These are phyloP conservation scores for Globisporangium barbulae DNA, from an alignment of 352 stramenopile species.

Conservation along the genomic window DNA sequence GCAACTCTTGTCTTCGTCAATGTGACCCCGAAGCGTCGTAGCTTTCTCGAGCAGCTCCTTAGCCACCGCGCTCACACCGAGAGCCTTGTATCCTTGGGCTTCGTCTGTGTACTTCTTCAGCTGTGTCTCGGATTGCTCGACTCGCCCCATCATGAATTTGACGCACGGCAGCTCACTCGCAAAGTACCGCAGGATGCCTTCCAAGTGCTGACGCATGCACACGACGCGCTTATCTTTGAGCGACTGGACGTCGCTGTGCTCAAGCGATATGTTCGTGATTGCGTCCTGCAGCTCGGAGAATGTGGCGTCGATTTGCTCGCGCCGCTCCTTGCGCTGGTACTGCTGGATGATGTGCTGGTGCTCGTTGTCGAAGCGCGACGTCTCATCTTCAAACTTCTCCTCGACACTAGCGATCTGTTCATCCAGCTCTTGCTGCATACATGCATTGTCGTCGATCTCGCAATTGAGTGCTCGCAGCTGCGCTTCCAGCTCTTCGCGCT, in stretches of 20 bases:
- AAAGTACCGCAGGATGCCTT: conserved; percentile 71
- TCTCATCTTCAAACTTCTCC: conserved; percentile 43
- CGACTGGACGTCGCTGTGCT: conserved; percentile 37
- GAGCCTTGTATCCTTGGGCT: conserved; percentile 41
- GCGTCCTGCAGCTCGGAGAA: conserved; percentile 33
- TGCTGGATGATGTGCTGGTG: conserved; percentile 43
- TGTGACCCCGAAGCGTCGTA: conserved; percentile 27
- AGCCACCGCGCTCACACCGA: conserved; percentile 50
- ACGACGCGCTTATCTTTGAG: conserved; percentile 43
- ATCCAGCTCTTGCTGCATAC: conserved; percentile 37
- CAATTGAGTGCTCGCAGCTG: conserved; percentile 47
- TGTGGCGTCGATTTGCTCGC: conserved; percentile 33
- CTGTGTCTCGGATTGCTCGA: conserved; percentile 41
- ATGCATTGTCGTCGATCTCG: conserved; percentile 40
- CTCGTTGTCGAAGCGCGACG: conserved; percentile 37
- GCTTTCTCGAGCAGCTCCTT: conserved; percentile 53
- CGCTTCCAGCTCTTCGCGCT: conserved; percentile 51
- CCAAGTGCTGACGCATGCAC: conserved; percentile 56
- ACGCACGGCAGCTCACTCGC: conserved; percentile 71
- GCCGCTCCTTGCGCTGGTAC: conserved; percentile 33
- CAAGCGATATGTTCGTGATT: conserved; percentile 34
- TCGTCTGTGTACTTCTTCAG: conserved; percentile 38
- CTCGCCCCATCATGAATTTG: conserved; percentile 75
- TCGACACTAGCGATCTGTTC: conserved; percentile 46
- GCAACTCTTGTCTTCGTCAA: conserved; percentile 50